A percentile compares a stretch with the other conserved stretches of the same genome.
phyloP scores from a whole-genome alignment of 345 rosid species.

The Brassica rapa region DNA sequence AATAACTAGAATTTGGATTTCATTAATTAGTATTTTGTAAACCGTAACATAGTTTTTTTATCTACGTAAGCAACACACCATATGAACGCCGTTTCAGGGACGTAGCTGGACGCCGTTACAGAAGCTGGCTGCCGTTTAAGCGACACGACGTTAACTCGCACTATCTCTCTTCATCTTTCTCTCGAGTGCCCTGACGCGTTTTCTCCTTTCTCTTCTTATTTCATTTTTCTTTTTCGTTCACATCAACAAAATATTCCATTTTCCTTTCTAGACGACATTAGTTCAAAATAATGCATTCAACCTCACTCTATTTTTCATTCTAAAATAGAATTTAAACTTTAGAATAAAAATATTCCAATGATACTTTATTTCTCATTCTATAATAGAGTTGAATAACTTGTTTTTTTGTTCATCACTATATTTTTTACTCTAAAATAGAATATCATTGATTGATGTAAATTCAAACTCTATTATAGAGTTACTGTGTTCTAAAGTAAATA shows the following conservation, averaged over 20 bases:
- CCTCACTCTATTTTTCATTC: no score
- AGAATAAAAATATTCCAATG: no score
- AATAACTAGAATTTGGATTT: background rate
- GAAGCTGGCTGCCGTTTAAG: background rate
- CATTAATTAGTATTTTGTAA: background rate
- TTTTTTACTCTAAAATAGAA: no score
- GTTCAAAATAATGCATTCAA: background rate
- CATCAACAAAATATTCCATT: background rate
- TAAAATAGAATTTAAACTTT: no score
- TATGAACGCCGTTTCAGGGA: background rate
- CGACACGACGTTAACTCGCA: slow-evolving; percentile 25
- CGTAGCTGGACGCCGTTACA: background rate
- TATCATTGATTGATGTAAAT: no score
- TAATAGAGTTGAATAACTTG: no score
- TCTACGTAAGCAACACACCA: background rate
- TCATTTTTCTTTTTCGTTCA: background rate
- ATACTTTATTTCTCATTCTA: no score
- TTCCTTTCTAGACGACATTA: background rate
- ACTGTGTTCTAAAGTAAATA: no score
- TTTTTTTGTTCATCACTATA: no score
- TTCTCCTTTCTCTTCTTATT: slow-evolving; percentile 7
- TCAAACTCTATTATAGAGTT: no score
- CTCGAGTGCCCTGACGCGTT: slow-evolving; percentile 42
- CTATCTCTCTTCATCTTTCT: slow-evolving; percentile 19
- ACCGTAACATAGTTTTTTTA: background rate